Percentiles rank a stretch among this genome's conserved stretches.
Evolutionary conservation across 2,329 filamentous ascomycete genomes (phyloP).

Genomic region (Zopfia rhizophila): DNA sequence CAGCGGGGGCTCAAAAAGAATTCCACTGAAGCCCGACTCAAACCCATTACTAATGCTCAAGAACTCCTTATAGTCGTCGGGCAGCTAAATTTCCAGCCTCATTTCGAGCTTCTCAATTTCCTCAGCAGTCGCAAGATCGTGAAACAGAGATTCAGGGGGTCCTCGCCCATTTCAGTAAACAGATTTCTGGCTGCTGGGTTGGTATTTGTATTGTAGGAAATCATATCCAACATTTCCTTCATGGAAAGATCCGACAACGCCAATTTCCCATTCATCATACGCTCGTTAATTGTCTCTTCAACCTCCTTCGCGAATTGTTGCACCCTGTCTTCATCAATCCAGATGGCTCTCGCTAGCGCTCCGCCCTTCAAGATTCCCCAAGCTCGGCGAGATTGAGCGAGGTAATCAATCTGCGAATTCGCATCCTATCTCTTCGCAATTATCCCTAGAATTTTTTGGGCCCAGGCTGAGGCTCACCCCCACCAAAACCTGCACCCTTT

Average conservation of each 20-base stretch:
- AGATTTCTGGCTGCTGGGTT: conserved; percentile 1
- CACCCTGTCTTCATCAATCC: conserved; percentile 14
- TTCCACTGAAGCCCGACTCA: conserved; percentile 17
- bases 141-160: conserved; percentile 16
- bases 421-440: conserved; percentile 19
- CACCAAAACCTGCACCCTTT: background rate
- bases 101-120: conserved; percentile 18
- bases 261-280: conserved; percentile 11
- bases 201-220: conserved; percentile 20
- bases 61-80: conserved; percentile 27
- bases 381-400: conserved; percentile 17
- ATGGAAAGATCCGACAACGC: conserved; percentile 1
- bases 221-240: conserved; percentile 10
- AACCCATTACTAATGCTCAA: conserved; percentile 26
- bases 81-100: conserved; percentile 17
- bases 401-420: conserved; percentile 9
- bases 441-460: conserved; percentile 12
- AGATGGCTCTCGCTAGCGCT: conserved; percentile 13
- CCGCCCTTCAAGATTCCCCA: conserved; percentile 22
- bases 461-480: too few relatives aligned
- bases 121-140: conserved; percentile 12
- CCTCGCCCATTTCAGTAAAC: background rate
- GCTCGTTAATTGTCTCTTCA: conserved; percentile 15
- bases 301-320: conserved; percentile 9
- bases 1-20: conserved; percentile 15